Conservation (phyloP, 2,329 filamentous ascomycete genomes). For the Apiospora saccharicola region DNA sequence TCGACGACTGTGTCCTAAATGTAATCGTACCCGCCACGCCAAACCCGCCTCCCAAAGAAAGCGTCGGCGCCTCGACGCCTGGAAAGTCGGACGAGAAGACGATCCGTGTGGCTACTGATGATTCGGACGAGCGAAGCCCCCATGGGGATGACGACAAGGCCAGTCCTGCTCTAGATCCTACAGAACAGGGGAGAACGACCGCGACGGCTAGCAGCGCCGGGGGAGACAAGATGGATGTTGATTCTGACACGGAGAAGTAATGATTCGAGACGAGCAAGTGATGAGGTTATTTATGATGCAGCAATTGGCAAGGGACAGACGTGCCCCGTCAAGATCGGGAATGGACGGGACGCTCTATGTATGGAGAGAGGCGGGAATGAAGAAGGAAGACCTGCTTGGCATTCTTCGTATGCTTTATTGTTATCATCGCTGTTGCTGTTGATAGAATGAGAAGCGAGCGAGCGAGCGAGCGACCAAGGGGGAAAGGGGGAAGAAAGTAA, state of each 20-base stretch:
- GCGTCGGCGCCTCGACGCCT: constrained; percentile 29
- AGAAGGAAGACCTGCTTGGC: background rate
- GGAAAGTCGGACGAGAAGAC: constrained; percentile 29
- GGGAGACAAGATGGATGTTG: constrained; percentile 43
- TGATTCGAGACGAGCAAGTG: constrained; percentile 14
- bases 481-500: background rate
- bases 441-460: constrained; percentile 1
- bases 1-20: constrained; percentile 72
- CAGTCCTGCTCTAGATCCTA: constrained; percentile 27
- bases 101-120: constrained; percentile 4
- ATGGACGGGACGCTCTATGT: background rate
- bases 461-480: background rate
- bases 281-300: background rate
- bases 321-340: background rate
- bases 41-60: constrained; percentile 41
- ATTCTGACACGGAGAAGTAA: constrained; percentile 38
- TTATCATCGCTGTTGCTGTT: background rate
- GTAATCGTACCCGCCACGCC: constrained; percentile 60
- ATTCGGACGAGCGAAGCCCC: constrained; percentile 10
- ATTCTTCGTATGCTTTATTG: background rate
- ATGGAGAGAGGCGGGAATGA: background rate
- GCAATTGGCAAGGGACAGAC: background rate
- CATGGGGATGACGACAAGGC: constrained; percentile 14
- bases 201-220: constrained; percentile 23
- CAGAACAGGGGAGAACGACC: constrained; percentile 29